Percentiles rank a stretch among this genome's conserved stretches.
phyloP scores from a whole-genome alignment of 2,329 filamentous ascomycete species.

The Colletotrichum caudatum region DNA sequence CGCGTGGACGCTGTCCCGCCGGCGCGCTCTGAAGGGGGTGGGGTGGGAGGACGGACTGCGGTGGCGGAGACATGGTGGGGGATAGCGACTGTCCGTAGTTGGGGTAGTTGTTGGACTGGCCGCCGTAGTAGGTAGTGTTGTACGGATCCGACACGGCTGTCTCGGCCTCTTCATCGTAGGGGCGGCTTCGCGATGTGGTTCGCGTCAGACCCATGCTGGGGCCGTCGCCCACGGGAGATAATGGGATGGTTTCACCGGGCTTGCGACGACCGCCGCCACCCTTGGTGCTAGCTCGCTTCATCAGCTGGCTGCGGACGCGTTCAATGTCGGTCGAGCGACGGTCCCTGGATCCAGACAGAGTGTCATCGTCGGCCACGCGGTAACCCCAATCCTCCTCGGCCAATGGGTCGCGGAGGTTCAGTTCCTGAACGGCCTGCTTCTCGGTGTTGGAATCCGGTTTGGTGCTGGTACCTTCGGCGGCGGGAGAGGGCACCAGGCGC shows the following conservation, averaged over 20 bases:
- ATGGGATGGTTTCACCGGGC: conserved; percentile 60
- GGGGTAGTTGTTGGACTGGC: conserved; percentile 40
- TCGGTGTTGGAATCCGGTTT: conserved; percentile 50
- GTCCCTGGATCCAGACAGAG: conserved; percentile 48
- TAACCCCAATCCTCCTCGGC: conserved; percentile 55
- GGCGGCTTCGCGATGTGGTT: conserved; percentile 50
- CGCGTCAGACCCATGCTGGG: conserved; percentile 46
- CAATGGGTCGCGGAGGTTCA: conserved; percentile 56
- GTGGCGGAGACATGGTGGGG: conserved; percentile 26
- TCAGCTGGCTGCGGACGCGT: conserved; percentile 51
- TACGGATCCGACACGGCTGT: conserved; percentile 48
- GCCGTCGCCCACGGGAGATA: conserved; percentile 48
- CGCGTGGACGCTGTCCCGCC: conserved; percentile 33
- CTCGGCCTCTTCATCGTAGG: conserved; percentile 60
- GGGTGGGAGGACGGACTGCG: conserved; percentile 3
- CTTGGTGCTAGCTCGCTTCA: conserved; percentile 58
- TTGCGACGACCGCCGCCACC: conserved; percentile 63
- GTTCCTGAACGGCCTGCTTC: conserved; percentile 57
- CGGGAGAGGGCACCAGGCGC: conserved; percentile 70
- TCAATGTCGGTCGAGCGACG: conserved; percentile 53
- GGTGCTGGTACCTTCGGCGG: conserved; percentile 43
- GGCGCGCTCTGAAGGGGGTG: conserved; percentile 38
- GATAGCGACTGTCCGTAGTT: conserved; percentile 33
- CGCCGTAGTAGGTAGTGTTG: conserved; percentile 46
- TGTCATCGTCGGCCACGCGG: conserved; percentile 52